Evolutionary conservation across 2,329 filamentous ascomycete genomes (phyloP).

Genomic region (Colletotrichum lindemuthianum): DNA sequence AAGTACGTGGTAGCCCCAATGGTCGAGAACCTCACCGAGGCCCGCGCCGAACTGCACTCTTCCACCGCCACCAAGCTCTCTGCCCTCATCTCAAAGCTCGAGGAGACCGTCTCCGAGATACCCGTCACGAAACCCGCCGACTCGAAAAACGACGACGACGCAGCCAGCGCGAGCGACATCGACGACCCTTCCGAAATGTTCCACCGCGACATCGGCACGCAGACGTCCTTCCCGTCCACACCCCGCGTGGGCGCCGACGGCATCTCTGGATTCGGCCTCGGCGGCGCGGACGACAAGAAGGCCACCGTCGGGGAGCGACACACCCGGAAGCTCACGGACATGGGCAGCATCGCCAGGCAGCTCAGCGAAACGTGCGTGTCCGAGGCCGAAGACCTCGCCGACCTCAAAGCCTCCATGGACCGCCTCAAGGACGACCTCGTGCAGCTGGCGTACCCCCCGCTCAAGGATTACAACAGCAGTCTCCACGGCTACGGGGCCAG

Average conservation of each 20-base stretch:
- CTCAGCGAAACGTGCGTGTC: conserved; percentile 55
- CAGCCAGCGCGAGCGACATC: conserved; percentile 53
- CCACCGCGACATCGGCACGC: conserved; percentile 82
- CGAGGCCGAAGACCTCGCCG: conserved; percentile 60
- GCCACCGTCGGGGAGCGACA: conserved; percentile 48
- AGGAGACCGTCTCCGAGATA: conserved; percentile 69
- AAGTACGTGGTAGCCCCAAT: conserved; percentile 75
- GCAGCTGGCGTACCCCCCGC: conserved; percentile 60
- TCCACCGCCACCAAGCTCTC: conserved; percentile 58
- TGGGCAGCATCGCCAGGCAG: conserved; percentile 55
- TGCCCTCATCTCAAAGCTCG: conserved; percentile 60
- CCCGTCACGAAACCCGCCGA: conserved; percentile 49
- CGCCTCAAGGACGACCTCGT: conserved; percentile 75
- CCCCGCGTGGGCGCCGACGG: conserved; percentile 12
- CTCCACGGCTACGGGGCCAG: conserved; percentile 54
- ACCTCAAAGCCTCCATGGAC: conserved; percentile 63
- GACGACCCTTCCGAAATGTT: conserved; percentile 81
- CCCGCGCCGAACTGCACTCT: conserved; percentile 63
- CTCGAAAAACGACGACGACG: conserved; percentile 38
- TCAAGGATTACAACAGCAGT: conserved; percentile 51
- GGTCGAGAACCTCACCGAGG: conserved; percentile 61
- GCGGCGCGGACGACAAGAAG: conserved; percentile 9
- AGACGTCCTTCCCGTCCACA: conserved; percentile 65
- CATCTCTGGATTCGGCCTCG: conserved; percentile 1
- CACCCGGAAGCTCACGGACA: conserved; percentile 49